Conservation (phyloP, 495 filamentous ascomycete species). For the Daldinia grandis region DNA sequence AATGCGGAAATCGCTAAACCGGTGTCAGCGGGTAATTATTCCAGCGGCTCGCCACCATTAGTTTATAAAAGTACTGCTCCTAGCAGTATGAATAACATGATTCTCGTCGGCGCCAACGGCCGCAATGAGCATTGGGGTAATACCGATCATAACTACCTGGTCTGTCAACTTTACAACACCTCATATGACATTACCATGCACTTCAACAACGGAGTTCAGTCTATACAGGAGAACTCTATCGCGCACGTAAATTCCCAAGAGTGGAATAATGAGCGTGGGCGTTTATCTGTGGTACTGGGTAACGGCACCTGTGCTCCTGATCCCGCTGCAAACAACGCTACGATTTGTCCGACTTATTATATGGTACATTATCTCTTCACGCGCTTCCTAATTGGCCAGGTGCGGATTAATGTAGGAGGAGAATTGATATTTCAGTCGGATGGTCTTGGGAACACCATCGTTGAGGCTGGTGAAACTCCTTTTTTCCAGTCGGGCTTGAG, state of each 20-base stretch:
- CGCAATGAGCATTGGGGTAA: background rate
- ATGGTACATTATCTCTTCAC: constrained; percentile 9
- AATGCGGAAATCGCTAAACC: background rate
- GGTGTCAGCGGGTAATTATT: background rate
- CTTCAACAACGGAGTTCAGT: background rate
- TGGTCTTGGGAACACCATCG: background rate
- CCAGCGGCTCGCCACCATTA: background rate
- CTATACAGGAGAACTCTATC: background rate
- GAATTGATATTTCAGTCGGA: background rate
- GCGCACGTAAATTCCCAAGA: background rate
- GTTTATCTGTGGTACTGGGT: background rate
- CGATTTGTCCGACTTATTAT: constrained; percentile 28
- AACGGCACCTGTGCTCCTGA: constrained; percentile 15
- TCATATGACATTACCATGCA: background rate
- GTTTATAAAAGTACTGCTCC: background rate
- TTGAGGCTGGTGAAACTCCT: background rate
- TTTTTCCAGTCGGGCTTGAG: background rate
- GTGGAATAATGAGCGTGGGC: background rate
- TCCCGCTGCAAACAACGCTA: constrained; percentile 13
- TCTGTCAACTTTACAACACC: background rate
- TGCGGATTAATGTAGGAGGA: background rate
- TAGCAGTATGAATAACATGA: background rate
- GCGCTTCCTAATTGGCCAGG: background rate
- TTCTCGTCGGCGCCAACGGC: background rate
- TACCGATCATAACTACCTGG: background rate